These are phyloP conservation scores for Plectosphaerella plurivora DNA, from an alignment of 2,329 filamentous ascomycete species.

Conservation along the genomic window DNA sequence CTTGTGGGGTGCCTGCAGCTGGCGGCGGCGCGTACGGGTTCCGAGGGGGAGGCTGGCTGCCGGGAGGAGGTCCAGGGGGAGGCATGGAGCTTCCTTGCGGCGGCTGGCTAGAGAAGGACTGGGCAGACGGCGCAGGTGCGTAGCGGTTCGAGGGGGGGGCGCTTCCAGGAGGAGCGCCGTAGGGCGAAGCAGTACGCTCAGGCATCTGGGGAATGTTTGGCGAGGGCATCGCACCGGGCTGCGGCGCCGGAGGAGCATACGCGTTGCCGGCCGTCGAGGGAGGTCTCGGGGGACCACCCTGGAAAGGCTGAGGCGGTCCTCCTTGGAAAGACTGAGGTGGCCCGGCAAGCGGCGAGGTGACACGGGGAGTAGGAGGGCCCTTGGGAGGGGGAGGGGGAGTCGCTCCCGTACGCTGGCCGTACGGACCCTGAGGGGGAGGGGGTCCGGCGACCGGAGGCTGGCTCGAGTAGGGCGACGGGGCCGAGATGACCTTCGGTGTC, in stretches of 20 bases:
- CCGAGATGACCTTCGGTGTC: conserved; percentile 67
- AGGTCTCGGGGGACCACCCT: conserved; percentile 37
- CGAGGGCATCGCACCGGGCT: conserved; percentile 20
- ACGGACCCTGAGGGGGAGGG: conserved; percentile 52
- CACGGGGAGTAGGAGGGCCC: conserved; percentile 62
- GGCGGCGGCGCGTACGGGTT: conserved; percentile 40
- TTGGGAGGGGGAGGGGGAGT: conserved; percentile 83
- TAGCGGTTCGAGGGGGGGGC: conserved; percentile 72
- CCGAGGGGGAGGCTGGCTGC: conserved; percentile 38
- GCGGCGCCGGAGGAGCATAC: conserved; percentile 58
- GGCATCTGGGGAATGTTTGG: conserved; percentile 50
- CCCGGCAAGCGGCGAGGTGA: conserved; percentile 66
- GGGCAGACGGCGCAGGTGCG: conserved; percentile 60
- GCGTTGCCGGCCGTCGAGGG: conserved; percentile 55
- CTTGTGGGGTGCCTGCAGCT: conserved; percentile 39
- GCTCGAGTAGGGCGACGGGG: conserved; percentile 72
- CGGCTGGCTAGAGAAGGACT: conserved; percentile 43
- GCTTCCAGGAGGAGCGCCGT: conserved; percentile 71
- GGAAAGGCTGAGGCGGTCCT: conserved; percentile 47
- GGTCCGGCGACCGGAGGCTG: conserved; percentile 51
- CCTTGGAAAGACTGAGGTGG: conserved; percentile 44
- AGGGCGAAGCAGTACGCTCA: conserved; percentile 76
- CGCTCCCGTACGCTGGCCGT: conserved; percentile 56
- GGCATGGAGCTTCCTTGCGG: conserved; percentile 28
- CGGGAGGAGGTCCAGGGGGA: conserved; percentile 31